Percentiles rank a stretch among this genome's conserved stretches.
These are phyloP conservation scores for Gloeopeniophorella convolvens DNA, from an alignment of 768 basidiomycete species.

Conservation along the genomic window DNA sequence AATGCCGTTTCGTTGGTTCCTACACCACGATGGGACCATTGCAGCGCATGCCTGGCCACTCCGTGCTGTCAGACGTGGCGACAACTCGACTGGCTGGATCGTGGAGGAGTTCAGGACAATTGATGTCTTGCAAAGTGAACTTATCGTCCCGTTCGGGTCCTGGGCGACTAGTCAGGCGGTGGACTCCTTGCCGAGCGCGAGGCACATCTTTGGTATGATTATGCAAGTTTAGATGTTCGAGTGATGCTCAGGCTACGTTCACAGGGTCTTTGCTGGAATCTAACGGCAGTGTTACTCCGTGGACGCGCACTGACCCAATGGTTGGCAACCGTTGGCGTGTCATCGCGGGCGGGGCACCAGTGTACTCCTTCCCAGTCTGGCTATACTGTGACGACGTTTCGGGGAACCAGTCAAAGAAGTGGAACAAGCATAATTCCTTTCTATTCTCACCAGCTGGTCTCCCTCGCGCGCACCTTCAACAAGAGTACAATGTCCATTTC, in stretches of 20 bases:
- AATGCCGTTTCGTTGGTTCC: too few relatives aligned
- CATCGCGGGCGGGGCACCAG: constrained; percentile 14
- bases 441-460: constrained; percentile 35
- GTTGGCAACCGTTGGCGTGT: not conserved
- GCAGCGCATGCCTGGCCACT: not conserved
- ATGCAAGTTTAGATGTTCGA: not conserved
- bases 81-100: not conserved
- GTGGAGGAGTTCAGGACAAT: not conserved
- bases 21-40: not conserved
- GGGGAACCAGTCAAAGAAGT: constrained; percentile 41
- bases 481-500: too few relatives aligned
- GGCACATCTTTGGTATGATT: not conserved
- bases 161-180: not conserved
- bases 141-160: not conserved
- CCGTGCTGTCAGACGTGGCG: not conserved
- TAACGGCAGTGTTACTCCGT: not conserved
- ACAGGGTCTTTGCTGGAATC: not conserved
- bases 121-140: not conserved
- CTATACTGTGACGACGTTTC: constrained; percentile 41
- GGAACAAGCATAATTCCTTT: constrained; percentile 40
- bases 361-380: constrained; percentile 32
- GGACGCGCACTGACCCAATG: not conserved
- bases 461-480: constrained; percentile 25
- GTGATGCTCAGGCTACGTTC: not conserved
- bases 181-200: not conserved